Conservation (phyloP, 2,329 filamentous ascomycete genomes). For the Macrophomina tecta region DNA sequence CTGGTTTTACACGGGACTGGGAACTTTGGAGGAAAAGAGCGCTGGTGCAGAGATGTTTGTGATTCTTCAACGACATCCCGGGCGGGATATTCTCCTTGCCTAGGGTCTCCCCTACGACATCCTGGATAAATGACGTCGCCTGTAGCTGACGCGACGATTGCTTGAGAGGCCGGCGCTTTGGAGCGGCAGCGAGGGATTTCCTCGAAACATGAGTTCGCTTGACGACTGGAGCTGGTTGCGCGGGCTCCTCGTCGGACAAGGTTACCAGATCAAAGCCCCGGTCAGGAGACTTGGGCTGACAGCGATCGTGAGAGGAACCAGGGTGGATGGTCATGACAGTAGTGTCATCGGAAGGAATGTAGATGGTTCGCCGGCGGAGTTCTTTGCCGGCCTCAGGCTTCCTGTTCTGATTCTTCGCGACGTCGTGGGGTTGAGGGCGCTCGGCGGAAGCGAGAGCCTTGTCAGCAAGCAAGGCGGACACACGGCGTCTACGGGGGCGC, state of each 20-base stretch:
- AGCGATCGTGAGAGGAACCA: conserved; percentile 41
- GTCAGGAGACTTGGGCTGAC: conserved; percentile 43
- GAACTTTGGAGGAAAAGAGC: neutral
- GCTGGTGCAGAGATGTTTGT: conserved; percentile 28
- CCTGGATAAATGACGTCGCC: conserved; percentile 47
- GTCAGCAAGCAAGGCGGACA: conserved; percentile 42
- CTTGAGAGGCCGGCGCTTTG: conserved; percentile 58
- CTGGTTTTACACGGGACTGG: neutral
- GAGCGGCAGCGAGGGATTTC: conserved; percentile 53
- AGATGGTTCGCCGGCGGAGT: conserved; percentile 56
- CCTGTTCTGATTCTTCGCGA: conserved; percentile 33
- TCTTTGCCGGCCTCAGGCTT: conserved; percentile 48
- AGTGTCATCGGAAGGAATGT: conserved; percentile 58
- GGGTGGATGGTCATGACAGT: conserved; percentile 60
- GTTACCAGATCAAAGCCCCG: conserved; percentile 47
- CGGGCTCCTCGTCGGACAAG: conserved; percentile 46
- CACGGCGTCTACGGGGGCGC: conserved; percentile 42
- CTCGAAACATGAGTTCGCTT: conserved; percentile 43
- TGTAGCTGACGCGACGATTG: conserved; percentile 48
- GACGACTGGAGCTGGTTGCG: conserved; percentile 36
- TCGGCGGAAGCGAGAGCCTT: neutral
- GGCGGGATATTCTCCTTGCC: conserved; percentile 70
- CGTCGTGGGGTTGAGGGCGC: conserved; percentile 28
- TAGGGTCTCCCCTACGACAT: conserved; percentile 59
- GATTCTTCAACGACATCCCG: conserved; percentile 39